A percentile compares a stretch with the other conserved stretches of the same genome.
These are phyloP conservation scores for Fusarium hainanense DNA, from an alignment of 2,329 filamentous ascomycete genomes.

Conservation along the genomic window DNA sequence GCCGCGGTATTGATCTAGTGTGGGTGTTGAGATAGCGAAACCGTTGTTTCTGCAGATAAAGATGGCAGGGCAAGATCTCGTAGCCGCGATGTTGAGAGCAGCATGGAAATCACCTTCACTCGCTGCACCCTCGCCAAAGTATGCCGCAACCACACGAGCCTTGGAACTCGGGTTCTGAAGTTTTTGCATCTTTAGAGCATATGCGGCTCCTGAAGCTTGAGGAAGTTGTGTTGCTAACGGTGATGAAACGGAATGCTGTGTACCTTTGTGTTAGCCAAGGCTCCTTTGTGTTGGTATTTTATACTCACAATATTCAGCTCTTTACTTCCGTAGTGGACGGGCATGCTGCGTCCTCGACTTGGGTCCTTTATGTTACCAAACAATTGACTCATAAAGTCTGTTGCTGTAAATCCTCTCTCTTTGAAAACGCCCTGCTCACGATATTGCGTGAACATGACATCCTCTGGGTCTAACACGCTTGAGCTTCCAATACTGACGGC, in stretches of 20 bases:
- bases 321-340: slow-evolving; percentile 90
- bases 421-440: slow-evolving; percentile 92
- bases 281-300: too few species aligned
- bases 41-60: slow-evolving; percentile 96
- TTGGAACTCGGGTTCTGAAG: slow-evolving; percentile 75
- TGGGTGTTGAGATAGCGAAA: slow-evolving; percentile 90
- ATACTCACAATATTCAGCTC: slow-evolving; percentile 81
- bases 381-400: slow-evolving; percentile 94
- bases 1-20: slow-evolving; percentile 88
- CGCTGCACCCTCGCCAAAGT: slow-evolving; percentile 91
- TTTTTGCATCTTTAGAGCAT: slow-evolving; percentile 85
- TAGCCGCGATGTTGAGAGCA: slow-evolving; percentile 90
- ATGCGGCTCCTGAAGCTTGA: slow-evolving; percentile 87
- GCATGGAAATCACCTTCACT: slow-evolving; percentile 94
- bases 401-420: slow-evolving; percentile 86
- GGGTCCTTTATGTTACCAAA: slow-evolving; percentile 87
- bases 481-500: slow-evolving; percentile 91
- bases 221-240: slow-evolving; percentile 90
- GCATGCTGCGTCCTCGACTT: slow-evolving; percentile 92
- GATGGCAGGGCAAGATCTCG: slow-evolving; percentile 84
- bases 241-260: slow-evolving; percentile 82
- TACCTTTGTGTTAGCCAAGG: slow-evolving; percentile 10
- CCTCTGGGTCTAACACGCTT: slow-evolving; percentile 81
- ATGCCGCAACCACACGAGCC: slow-evolving; percentile 79
- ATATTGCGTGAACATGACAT: slow-evolving; percentile 95